Evolutionary conservation across 2,329 filamentous ascomycete species (phyloP).

Genomic region (Colletotrichum lini): DNA sequence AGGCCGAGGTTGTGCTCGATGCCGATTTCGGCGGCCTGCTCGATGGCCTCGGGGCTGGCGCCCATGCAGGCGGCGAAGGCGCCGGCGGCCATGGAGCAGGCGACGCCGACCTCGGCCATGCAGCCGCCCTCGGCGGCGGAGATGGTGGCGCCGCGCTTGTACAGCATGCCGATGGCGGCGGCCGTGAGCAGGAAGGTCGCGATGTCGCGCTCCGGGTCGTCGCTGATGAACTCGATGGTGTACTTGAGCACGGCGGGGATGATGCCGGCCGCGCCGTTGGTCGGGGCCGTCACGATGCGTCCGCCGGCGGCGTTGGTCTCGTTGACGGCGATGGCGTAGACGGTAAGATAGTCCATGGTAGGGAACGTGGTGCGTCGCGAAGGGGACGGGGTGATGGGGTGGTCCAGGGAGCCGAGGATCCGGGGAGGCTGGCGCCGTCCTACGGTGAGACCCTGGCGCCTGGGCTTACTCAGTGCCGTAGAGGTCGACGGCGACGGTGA

Average conservation of each 20-base stretch:
- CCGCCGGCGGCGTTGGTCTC: slow-evolving; percentile 67
- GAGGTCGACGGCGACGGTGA: background rate
- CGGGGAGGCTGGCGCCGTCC: slow-evolving; percentile 55
- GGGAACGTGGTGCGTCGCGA: slow-evolving; percentile 62
- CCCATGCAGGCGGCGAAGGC: slow-evolving; percentile 67
- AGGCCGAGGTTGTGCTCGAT: slow-evolving; percentile 67
- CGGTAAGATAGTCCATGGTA: slow-evolving; percentile 65
- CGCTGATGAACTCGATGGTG: slow-evolving; percentile 64
- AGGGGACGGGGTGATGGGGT: slow-evolving; percentile 62
- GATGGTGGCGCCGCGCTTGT: slow-evolving; percentile 67
- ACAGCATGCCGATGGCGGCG: slow-evolving; percentile 66
- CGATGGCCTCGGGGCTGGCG: slow-evolving; percentile 64
- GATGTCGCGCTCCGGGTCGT: slow-evolving; percentile 64
- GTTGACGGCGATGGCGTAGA: slow-evolving; percentile 67
- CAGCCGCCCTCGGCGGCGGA: slow-evolving; percentile 66
- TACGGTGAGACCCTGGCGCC: slow-evolving; percentile 16
- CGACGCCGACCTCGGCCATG: slow-evolving; percentile 68
- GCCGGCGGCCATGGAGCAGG: slow-evolving; percentile 66
- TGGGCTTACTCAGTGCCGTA: slow-evolving; percentile 2
- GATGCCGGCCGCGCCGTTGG: slow-evolving; percentile 66
- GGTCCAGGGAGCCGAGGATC: slow-evolving; percentile 61
- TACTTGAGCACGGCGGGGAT: slow-evolving; percentile 67
- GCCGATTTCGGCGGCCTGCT: slow-evolving; percentile 67
- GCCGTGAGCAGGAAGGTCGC: slow-evolving; percentile 65
- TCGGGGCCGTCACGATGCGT: slow-evolving; percentile 66